Base-by-base conservation (phyloP, 768 basidiomycete species). In the Boletus rex-veris region DNA sequence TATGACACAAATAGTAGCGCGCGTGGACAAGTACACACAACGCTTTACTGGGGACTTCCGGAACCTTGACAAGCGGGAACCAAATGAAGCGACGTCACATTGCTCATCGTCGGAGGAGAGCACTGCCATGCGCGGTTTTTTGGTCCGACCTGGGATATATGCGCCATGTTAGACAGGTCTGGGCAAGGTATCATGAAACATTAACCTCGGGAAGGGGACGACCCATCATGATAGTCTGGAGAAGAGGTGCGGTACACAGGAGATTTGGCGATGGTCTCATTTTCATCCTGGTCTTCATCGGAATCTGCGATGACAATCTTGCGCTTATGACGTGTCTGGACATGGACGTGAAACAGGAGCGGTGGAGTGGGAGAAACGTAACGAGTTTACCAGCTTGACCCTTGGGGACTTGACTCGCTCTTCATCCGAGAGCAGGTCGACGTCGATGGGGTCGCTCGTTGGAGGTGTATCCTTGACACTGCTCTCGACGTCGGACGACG, bases 401-500 rank as follows among this genome's bases (percentile, higher is more conserved):
- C 60, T 57, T 18, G 67, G 64, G 24, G 74, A 71, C 19, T 77
- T 78, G 39, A 78, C 80, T 12, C 76, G 11, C 16, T 54, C 80
- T 2, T 69, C 59, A 31, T 77, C 79, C 8, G 76, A 77, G 45
- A 83, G 58, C 82, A 89, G 84, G 64, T 90, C 88, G 10, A 91
- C 78, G 58, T 92, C 88, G 52, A 90, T 80, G 28, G 81, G 76
- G 52, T 91, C 88, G 58, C 88, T 91, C 3, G 88, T 88, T 0
- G 88, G 88, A 26, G 90, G 89, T 3, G 87, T 88, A 15, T 80
- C 78, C 28, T 71, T 73, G 38, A 62, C 50, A 58, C 76, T 85
- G 47, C 74, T 75, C 18, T 72, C 74, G 19, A 71, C 73, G 21
- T 81, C 81, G 41, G 82, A 85, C 16, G 76, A 77, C 33, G 63